Percentiles rank a stretch among this genome's conserved stretches.
Evolutionary conservation across 2,329 filamentous ascomycete species (phyloP).

Genomic region (Cercospora canescens): DNA sequence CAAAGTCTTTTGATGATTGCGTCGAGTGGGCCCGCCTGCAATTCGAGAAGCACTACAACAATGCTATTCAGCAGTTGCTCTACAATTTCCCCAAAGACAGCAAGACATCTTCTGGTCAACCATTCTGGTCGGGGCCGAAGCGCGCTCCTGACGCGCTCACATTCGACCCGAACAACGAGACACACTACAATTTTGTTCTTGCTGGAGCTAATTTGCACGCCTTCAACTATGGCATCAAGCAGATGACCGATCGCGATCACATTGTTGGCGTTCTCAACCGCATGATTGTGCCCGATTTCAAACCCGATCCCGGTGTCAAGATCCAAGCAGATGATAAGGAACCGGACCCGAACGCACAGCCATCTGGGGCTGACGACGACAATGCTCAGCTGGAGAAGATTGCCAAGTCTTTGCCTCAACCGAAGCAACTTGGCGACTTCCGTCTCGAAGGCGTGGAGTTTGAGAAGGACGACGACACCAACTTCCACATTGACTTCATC

Average conservation of each 20-base stretch:
- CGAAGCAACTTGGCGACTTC: conserved; percentile 81
- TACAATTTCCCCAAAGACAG: conserved; percentile 98
- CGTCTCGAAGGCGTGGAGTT: conserved; percentile 92
- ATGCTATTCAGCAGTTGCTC: conserved; percentile 90
- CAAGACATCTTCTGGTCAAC: conserved; percentile 80
- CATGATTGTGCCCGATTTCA: conserved; percentile 95
- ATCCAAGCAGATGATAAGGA: conserved; percentile 97
- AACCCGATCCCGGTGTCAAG: conserved; percentile 85
- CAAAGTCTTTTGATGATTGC: conserved; percentile 90
- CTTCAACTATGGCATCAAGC: conserved; percentile 95
- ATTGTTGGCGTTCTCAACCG: conserved; percentile 82
- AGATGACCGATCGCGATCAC: conserved; percentile 63
- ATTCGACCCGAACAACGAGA: conserved; percentile 81
- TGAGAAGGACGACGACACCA: conserved; percentile 97
- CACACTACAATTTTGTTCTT: conserved; percentile 85
- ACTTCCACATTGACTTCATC: conserved; percentile 99
- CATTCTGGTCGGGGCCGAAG: conserved; percentile 98
- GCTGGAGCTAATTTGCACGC: conserved; percentile 90
- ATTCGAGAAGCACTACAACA: conserved; percentile 96
- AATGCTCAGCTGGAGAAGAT: conserved; percentile 74
- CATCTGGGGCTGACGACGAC: conserved; percentile 57
- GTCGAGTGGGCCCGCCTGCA: conserved; percentile 91
- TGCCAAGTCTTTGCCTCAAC: conserved; percentile 69
- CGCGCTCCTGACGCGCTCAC: conserved; percentile 88
- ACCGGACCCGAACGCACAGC: conserved; percentile 79